Base-by-base conservation (phyloP, 2,329 filamentous ascomycete species). In the Cadophora sp. region DNA sequence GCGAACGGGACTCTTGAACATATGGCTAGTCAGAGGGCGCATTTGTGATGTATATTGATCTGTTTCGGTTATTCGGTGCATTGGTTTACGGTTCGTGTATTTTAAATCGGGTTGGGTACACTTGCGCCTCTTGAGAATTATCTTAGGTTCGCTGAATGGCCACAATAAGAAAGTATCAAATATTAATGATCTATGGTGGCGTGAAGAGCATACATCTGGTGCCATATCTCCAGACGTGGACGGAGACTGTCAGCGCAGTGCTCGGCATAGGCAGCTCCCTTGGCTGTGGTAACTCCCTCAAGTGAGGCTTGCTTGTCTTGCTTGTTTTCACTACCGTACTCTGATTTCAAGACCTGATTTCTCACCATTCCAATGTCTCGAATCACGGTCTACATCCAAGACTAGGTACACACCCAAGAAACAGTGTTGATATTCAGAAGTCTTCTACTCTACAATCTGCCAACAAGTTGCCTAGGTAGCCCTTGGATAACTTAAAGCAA, bases 1-100 rank as follows among this genome's bases (percentile, higher is more conserved):
- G 51, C 56, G 40, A 50, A 48, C 34, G 14, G 16, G 59, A 40
- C 6, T 29, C 7, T 62, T 62, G 59, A 48, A 62, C 40, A 48
- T 62, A 62, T 62, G 37, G 59, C 24, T 31, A 29, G 40, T 40
- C 59, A 22, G 9, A 24, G 40, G 24, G 58, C 40, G 59, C 59
- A 48, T 46, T 50, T 31, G 26, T 62, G 19, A 5, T 53, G 61
- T 63, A 63, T 53, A 63, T 53, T 53, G 46, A 40, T 19, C 5
- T 26, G 31, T 59, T 59, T 40, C n/a, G 60, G 61, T 31, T 22
- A 59, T 59, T 59, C 43, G 43, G 43, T 48, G 43, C 43, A 48
- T 48, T 48, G 43, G 43, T 48, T 59, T 40, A 40, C n/a, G 56
- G 31, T 59, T 59, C 22, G 34, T 53, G 61, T 63, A 55, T 63